Percentiles rank a stretch among this genome's conserved stretches.
Evolutionary conservation across 1,284 basidiomycete species (phyloP).

Genomic region (Mycena citricolor): DNA sequence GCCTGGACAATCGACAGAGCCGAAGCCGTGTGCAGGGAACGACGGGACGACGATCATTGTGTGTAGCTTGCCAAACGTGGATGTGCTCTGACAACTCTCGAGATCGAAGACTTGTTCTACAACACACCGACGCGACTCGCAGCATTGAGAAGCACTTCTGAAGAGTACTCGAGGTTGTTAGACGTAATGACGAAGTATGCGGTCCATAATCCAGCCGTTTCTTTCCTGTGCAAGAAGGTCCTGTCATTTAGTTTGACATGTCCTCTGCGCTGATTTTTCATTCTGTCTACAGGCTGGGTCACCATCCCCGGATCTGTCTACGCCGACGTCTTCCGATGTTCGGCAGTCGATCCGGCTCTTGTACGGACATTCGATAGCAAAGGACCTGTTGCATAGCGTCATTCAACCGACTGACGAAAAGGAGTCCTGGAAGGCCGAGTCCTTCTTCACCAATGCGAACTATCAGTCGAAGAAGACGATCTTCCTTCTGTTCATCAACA

Average conservation of each 20-base stretch:
- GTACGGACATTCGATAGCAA: constrained; percentile 81
- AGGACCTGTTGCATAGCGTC: constrained; percentile 69
- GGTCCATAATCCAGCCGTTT: constrained; percentile 84
- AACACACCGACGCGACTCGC: constrained; percentile 89
- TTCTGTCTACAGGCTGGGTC: constrained; percentile 57
- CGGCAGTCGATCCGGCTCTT: constrained; percentile 77
- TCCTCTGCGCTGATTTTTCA: too few species aligned
- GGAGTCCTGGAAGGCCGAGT: constrained; percentile 70
- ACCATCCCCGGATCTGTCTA: constrained; percentile 79
- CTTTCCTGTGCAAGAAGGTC: constrained; percentile 93
- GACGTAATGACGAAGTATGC: constrained; percentile 95
- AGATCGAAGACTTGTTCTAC: constrained; percentile 97
- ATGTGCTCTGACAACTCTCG: constrained; percentile 10
- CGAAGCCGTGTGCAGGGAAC: constrained; percentile 90
- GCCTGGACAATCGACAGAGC: constrained; percentile 67
- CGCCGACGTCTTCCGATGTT: constrained; percentile 68
- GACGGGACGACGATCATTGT: constrained; percentile 92
- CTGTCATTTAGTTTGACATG: background rate
- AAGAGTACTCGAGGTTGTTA: constrained; percentile 91
- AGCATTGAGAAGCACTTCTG: constrained; percentile 82
- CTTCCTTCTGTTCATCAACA: constrained; percentile 96
- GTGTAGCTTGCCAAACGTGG: constrained; percentile 27
- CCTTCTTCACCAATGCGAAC: constrained; percentile 85
- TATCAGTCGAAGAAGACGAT: constrained; percentile 85
- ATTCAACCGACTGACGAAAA: constrained; percentile 26